Percentiles rank a stretch among this genome's conserved stretches.
phyloP scores from a whole-genome alignment of 2,329 filamentous ascomycete species.

The Apiospora arundinis region DNA sequence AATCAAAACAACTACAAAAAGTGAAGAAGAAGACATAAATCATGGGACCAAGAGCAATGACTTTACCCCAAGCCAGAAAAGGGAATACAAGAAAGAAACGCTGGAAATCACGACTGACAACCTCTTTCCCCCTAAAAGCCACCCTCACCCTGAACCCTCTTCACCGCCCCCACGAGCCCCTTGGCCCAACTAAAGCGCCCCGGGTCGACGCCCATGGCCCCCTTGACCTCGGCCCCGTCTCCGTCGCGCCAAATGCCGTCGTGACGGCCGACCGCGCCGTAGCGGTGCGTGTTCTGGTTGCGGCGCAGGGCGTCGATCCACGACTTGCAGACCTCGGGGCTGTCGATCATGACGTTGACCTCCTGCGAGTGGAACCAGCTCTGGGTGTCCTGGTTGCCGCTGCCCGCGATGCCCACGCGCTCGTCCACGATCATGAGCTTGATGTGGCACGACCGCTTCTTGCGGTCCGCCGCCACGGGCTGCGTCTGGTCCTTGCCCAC shows the following conservation, averaged over 20 bases:
- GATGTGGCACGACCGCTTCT: constrained; percentile 74
- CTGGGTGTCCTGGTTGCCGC: constrained; percentile 82
- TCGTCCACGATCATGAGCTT: constrained; percentile 79
- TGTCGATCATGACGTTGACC: constrained; percentile 78
- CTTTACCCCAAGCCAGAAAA: too few relatives aligned
- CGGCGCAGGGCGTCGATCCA: constrained; percentile 68
- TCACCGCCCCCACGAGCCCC: constrained; percentile 37
- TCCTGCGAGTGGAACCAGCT: constrained; percentile 81
- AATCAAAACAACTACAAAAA: too few relatives aligned
- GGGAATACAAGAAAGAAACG: neutral
- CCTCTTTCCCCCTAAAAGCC: constrained; percentile 31
- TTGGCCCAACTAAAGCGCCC: constrained; percentile 35
- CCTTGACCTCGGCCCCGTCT: constrained; percentile 47
- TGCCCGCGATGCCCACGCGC: constrained; percentile 73
- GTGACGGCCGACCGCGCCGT: constrained; percentile 56
- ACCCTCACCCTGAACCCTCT: constrained; percentile 36
- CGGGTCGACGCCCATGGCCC: constrained; percentile 63
- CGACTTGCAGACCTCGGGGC: constrained; percentile 60
- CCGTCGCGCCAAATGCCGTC: constrained; percentile 70
- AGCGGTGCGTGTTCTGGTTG: constrained; percentile 71
- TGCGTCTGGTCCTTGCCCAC: constrained; percentile 74
- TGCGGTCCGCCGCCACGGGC: constrained; percentile 71
- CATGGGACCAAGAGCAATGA: too few relatives aligned
- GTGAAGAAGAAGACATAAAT: too few relatives aligned
- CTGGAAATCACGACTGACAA: neutral